Evolutionary conservation across 2,329 filamentous ascomycete genomes (phyloP).

Genomic region (Alternaria arbusti): DNA sequence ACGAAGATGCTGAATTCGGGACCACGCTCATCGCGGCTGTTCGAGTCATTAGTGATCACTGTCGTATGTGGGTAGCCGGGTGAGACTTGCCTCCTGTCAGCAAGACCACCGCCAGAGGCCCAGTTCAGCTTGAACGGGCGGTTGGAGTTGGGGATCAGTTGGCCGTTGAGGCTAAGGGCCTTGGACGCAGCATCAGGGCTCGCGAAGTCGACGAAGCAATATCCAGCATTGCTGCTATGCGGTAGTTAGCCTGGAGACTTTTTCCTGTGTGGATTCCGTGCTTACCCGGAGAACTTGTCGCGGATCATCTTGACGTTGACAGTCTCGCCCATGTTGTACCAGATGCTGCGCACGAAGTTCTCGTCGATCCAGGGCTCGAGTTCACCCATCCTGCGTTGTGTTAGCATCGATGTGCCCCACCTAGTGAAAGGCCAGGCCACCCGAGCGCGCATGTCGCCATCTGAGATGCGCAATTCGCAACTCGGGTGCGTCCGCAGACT

Average conservation of each 20-base stretch:
- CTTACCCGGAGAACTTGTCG: conserved; percentile 96
- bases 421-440: background rate
- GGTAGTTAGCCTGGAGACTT: conserved; percentile 38
- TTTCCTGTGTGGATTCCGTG: conserved; percentile 17
- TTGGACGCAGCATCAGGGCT: conserved; percentile 85
- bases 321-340: conserved; percentile 88
- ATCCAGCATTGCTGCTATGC: conserved; percentile 92
- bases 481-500: conserved; percentile 26
- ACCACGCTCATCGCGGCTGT: conserved; percentile 84
- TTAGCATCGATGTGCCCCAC: conserved; percentile 24
- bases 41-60: conserved; percentile 24
- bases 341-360: conserved; percentile 95
- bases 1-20: conserved; percentile 98
- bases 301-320: conserved; percentile 99
- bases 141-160: conserved; percentile 88
- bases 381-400: conserved; percentile 85
- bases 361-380: conserved; percentile 99
- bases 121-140: conserved; percentile 99
- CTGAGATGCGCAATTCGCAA: background rate
- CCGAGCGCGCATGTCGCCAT: background rate
- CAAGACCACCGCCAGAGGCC: conserved; percentile 94
- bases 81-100: conserved; percentile 79
- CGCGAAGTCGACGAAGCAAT: conserved; percentile 96
- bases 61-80: background rate
- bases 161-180: conserved; percentile 88